Evolutionary conservation across 352 stramenopile species (phyloP).

Genomic region (Pythium oligandrum): DNA sequence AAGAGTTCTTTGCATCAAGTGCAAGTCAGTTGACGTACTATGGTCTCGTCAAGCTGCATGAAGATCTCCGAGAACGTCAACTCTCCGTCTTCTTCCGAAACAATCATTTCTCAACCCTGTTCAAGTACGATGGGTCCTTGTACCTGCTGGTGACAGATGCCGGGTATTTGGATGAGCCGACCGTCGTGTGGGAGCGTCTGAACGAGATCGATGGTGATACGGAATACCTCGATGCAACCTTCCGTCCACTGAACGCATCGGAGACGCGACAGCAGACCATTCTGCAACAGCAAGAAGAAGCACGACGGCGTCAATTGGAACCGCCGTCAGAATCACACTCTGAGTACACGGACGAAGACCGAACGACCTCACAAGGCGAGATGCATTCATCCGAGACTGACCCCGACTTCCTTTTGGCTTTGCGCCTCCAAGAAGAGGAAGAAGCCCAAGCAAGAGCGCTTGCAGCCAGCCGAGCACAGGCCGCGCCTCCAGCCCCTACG

Average conservation of each 20-base stretch:
- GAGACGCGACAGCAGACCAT: constrained; percentile 71
- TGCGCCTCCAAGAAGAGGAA: constrained; percentile 80
- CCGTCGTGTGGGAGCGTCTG: constrained; percentile 94
- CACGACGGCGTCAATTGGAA: constrained; percentile 20
- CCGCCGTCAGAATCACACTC: constrained; percentile 8
- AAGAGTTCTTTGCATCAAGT: constrained; percentile 89
- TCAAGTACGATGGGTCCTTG: constrained; percentile 91
- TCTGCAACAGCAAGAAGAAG: constrained; percentile 50
- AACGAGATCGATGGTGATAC: constrained; percentile 87
- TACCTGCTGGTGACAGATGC: constrained; percentile 97
- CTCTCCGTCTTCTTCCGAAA: constrained; percentile 98
- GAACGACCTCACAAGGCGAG: constrained; percentile 10
- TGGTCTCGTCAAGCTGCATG: constrained; percentile 90
- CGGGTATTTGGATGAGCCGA: constrained; percentile 92
- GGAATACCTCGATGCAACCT: constrained; percentile 70
- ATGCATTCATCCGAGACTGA: constrained; percentile 25
- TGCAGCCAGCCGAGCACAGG: neutral
- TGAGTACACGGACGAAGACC: constrained; percentile 8
- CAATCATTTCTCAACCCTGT: constrained; percentile 98
- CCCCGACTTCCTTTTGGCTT: constrained; percentile 64
- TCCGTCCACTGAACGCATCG: constrained; percentile 54
- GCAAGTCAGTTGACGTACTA: constrained; percentile 94
- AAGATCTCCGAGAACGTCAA: constrained; percentile 86
- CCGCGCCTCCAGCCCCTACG: neutral
- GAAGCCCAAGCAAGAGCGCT: constrained; percentile 12